Conservation (phyloP, 306 rosid species). For the Argentina anserina region DNA sequence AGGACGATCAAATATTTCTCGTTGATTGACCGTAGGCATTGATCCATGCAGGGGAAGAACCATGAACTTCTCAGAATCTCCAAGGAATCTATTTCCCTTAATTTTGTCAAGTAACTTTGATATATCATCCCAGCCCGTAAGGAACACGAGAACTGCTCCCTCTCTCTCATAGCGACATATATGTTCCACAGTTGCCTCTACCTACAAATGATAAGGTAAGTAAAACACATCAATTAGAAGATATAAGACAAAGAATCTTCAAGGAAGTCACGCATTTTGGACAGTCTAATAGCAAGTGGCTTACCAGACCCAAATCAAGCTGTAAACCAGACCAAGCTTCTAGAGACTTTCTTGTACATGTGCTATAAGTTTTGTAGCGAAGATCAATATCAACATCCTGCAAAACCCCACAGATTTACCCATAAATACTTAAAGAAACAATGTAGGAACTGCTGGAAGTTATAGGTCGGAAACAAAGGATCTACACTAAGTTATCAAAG, state of each 20-base stretch:
- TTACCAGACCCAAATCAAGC: conserved; percentile 93
- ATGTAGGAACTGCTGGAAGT: neutral
- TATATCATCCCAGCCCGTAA: conserved; percentile 97
- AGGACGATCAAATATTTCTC: conserved; percentile 90
- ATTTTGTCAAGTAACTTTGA: conserved; percentile 79
- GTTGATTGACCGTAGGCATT: conserved; percentile 88
- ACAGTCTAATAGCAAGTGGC: conserved; percentile 10
- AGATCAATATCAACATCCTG: conserved; percentile 76
- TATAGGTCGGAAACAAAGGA: neutral
- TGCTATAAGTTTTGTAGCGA: conserved; percentile 55
- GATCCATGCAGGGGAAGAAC: conserved; percentile 91
- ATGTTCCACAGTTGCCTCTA: conserved; percentile 79
- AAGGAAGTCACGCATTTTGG: neutral
- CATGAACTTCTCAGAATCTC: conserved; percentile 64
- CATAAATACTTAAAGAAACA: neutral
- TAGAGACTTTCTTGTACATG: conserved; percentile 74
- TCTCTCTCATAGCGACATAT: conserved; percentile 67
- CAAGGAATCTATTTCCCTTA: conserved; percentile 67
- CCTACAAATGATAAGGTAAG: conserved; percentile 35
- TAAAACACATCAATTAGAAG: neutral
- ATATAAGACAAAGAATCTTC: neutral
- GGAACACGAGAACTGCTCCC: conserved; percentile 92
- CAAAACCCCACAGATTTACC: conserved; percentile 20
- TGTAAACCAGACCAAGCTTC: conserved; percentile 89
- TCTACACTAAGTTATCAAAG: neutral